These are phyloP conservation scores for Isoetes taiwanensis DNA, from an alignment of 75 land plant genomes.

Conservation along the genomic window DNA sequence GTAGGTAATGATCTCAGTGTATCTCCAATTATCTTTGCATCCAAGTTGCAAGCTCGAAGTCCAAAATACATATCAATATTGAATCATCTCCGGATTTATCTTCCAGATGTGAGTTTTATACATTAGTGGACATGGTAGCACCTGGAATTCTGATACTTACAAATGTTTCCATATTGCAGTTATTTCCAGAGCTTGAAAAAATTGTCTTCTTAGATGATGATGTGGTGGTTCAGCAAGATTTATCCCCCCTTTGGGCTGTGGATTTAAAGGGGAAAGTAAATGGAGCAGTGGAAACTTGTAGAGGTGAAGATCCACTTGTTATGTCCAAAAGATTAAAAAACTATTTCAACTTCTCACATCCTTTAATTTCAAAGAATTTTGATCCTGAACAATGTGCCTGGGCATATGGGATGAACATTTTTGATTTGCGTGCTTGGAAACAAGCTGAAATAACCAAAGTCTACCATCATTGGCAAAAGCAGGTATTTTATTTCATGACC, in stretches of 20 bases:
- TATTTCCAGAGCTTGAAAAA: conserved; percentile 76
- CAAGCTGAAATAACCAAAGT: conserved; percentile 68
- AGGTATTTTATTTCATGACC: conserved; percentile 25
- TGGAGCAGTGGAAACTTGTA: conserved; percentile 95
- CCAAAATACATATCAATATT: conserved; percentile 87
- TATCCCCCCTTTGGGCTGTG: conserved; percentile 68
- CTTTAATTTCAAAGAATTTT: conserved; percentile 50
- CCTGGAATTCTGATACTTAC: not conserved
- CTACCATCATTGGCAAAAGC: conserved; percentile 84
- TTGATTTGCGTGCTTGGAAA: conserved; percentile 82
- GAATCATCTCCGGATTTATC: conserved; percentile 87
- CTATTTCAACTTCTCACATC: conserved; percentile 92
- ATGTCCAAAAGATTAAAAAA: conserved; percentile 78
- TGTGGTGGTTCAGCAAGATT: conserved; percentile 77
- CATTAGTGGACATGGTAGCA: not conserved
- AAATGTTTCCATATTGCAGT: conserved; percentile 31
- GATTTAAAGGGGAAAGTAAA: conserved; percentile 77
- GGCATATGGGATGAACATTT: conserved; percentile 98
- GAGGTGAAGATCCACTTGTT: conserved; percentile 82
- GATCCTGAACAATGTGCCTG: conserved; percentile 91
- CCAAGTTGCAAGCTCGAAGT: conserved; percentile 80
- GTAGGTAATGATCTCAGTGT: conserved; percentile 48
- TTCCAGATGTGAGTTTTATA: conserved; percentile 65
- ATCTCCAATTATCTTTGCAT: conserved; percentile 56
- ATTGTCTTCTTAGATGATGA: conserved; percentile 94